Percentiles rank a stretch among this genome's conserved stretches.
Evolutionary conservation across 495 filamentous ascomycete genomes (phyloP).

Genomic region (Astrothelium macrocarpum): DNA sequence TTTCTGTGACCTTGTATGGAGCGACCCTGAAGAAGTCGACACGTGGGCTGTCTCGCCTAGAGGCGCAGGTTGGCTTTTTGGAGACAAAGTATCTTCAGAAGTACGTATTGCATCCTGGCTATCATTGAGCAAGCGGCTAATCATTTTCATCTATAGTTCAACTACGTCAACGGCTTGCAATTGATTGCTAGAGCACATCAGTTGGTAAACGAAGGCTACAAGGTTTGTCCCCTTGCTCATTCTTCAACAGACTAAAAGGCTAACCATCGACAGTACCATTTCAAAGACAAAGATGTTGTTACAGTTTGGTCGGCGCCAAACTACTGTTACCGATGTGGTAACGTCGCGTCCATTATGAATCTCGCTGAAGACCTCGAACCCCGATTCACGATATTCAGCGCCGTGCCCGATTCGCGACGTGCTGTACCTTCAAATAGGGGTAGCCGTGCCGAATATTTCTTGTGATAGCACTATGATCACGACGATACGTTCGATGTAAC

Average conservation of each 20-base stretch:
- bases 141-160: conserved; percentile 50
- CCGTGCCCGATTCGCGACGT: conserved; percentile 84
- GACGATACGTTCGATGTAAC: neutral
- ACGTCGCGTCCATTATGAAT: conserved; percentile 94
- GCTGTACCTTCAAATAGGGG: conserved; percentile 74
- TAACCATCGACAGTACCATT: conserved; percentile 60
- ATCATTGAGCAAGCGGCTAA: conserved; percentile 2
- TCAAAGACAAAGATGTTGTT: conserved; percentile 90
- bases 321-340: conserved; percentile 98
- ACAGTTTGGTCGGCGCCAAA: conserved; percentile 98
- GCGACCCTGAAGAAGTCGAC: conserved; percentile 94
- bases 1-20: conserved; percentile 98
- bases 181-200: conserved; percentile 95
- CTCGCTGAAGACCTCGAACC: conserved; percentile 75
- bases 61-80: conserved; percentile 95
- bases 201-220: conserved; percentile 96
- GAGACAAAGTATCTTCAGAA: conserved; percentile 93
- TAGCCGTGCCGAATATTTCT: conserved; percentile 86
- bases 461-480: conserved; percentile 43
- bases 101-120: conserved; percentile 18
- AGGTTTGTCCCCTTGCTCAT: conserved; percentile 40
- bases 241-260: neutral
- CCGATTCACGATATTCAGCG: conserved; percentile 88
- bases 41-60: conserved; percentile 95
- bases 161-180: conserved; percentile 91